Evolutionary conservation across 768 basidiomycete species (phyloP).

Genomic region (Pleurotus salmoneostramineus): DNA sequence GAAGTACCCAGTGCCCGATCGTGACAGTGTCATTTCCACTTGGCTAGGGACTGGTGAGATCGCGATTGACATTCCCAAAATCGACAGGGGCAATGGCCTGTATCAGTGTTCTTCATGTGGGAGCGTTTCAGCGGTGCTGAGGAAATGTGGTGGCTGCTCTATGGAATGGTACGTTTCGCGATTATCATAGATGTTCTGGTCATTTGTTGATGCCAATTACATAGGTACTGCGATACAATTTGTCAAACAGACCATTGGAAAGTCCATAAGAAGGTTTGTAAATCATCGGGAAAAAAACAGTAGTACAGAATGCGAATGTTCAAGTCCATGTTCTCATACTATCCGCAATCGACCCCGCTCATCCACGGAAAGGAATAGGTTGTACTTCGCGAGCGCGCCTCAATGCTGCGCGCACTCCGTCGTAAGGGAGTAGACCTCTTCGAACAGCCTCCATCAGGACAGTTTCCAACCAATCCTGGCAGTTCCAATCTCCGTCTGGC

Average conservation of each 20-base stretch:
- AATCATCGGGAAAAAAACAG: no score
- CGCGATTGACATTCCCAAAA: background rate
- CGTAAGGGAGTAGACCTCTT: background rate
- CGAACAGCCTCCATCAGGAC: constrained; percentile 2
- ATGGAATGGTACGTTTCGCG: background rate
- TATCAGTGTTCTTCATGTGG: background rate
- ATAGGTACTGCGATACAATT: background rate
- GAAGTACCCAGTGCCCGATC: background rate
- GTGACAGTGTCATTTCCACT: background rate
- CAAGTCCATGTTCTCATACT: no score
- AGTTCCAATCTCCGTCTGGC: constrained; percentile 25
- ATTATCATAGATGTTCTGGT: background rate
- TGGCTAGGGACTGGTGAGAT: background rate
- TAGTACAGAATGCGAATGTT: no score
- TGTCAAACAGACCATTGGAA: constrained; percentile 5
- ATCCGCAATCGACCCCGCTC: background rate
- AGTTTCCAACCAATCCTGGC: constrained; percentile 22
- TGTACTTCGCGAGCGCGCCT: background rate
- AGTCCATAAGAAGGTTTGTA: background rate
- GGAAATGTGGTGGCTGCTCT: background rate
- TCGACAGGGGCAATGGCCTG: background rate
- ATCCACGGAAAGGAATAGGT: constrained; percentile 1
- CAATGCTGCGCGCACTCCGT: background rate
- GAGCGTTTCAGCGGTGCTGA: background rate
- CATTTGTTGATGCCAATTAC: no score